phyloP scores from a whole-genome alignment of 2,329 filamentous ascomycete genomes.

The Parastagonospora avenae region DNA sequence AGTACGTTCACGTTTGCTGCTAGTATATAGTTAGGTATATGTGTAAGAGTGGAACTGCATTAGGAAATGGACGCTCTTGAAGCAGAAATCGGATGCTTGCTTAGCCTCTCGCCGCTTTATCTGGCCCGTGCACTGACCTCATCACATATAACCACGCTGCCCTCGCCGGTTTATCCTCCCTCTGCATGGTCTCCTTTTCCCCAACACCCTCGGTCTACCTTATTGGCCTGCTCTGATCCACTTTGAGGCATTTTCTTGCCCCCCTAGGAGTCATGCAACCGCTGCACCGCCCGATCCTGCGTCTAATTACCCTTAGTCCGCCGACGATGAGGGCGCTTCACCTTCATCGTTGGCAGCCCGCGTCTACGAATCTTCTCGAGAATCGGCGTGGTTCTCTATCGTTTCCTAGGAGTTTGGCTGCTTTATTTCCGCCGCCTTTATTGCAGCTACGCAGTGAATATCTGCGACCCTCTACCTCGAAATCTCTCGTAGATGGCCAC shows the following conservation, averaged over 20 bases:
- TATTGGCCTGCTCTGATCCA: slow-evolving; percentile 15
- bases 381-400: neutral
- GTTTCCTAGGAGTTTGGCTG: neutral
- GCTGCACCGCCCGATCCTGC: slow-evolving; percentile 8
- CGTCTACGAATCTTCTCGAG: neutral
- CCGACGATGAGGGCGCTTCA: neutral
- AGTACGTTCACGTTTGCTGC: too few relatives aligned
- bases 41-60: slow-evolving; percentile 21
- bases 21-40: too few relatives aligned
- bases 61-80: slow-evolving; percentile 19
- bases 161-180: slow-evolving; percentile 16
- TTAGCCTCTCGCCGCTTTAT: slow-evolving; percentile 28
- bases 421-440: neutral
- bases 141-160: slow-evolving; percentile 23
- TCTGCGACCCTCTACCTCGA: neutral
- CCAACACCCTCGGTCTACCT: slow-evolving; percentile 5
- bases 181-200: slow-evolving; percentile 17
- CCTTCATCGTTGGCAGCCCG: neutral
- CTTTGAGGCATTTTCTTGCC: slow-evolving; percentile 19
- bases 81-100: slow-evolving; percentile 21
- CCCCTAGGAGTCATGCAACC: slow-evolving; percentile 15
- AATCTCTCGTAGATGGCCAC: slow-evolving; percentile 2
- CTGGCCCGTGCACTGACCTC: slow-evolving; percentile 20
- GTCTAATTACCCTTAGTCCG: slow-evolving; percentile 2
- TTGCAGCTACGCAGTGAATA: slow-evolving; percentile 1